Percentiles rank a stretch among this genome's conserved stretches.
Conservation (phyloP, 1,284 basidiomycete genomes). For the Ustilago shanxiensis region DNA sequence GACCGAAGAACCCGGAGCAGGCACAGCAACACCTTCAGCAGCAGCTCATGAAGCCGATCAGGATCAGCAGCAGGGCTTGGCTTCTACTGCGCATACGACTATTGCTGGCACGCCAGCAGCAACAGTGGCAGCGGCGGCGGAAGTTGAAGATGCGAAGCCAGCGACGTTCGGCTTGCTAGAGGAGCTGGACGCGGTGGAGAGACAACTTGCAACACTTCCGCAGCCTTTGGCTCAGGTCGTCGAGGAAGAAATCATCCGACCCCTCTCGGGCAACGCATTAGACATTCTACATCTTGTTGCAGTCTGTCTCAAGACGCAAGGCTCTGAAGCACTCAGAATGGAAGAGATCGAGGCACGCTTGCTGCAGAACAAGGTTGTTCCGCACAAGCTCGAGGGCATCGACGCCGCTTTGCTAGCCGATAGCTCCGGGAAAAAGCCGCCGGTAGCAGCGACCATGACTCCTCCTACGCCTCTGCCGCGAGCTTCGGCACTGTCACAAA, state of each 20-base stretch:
- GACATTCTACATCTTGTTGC: conserved; percentile 47
- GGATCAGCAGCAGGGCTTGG: neutral
- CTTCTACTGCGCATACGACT: conserved; percentile 3
- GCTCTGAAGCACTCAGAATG: conserved; percentile 16
- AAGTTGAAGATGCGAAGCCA: conserved; percentile 3
- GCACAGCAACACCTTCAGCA: conserved; percentile 21
- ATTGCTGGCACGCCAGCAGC: conserved; percentile 15
- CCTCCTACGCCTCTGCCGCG: neutral
- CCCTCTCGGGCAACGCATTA: conserved; percentile 35
- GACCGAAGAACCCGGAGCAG: conserved; percentile 27
- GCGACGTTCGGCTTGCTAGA: conserved; percentile 19
- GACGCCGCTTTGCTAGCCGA: neutral
- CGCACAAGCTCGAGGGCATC: conserved; percentile 18
- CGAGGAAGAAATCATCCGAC: conserved; percentile 43
- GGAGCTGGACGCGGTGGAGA: conserved; percentile 14
- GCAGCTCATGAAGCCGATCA: neutral
- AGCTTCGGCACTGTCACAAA: neutral
- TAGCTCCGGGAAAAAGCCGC: neutral
- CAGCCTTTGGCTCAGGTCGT: conserved; percentile 34
- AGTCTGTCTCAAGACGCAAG: conserved; percentile 13
- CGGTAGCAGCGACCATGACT: neutral
- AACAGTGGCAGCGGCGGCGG: no score
- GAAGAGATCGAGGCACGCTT: conserved; percentile 30
- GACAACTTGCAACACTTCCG: conserved; percentile 24
- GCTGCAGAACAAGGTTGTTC: conserved; percentile 18